These are phyloP conservation scores for Scopulariopsis brevicaulis DNA, from an alignment of 2,329 filamentous ascomycete genomes.

Conservation along the genomic window DNA sequence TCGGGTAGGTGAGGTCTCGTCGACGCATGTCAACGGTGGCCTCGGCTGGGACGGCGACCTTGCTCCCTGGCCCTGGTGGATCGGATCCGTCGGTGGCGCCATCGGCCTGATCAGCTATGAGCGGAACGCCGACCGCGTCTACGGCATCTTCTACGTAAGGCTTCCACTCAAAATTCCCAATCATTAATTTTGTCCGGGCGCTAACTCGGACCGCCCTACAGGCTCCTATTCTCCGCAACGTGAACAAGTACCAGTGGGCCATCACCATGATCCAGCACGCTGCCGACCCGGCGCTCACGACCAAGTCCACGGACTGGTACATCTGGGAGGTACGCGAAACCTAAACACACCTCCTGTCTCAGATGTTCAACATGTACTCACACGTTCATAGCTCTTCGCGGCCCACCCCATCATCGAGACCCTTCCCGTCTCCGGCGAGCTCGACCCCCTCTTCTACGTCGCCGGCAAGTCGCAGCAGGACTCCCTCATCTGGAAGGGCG, in stretches of 20 bases:
- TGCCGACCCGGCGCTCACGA: conserved; percentile 34
- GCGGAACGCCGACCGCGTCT: conserved; percentile 49
- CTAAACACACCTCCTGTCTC: background rate
- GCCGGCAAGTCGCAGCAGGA: conserved; percentile 30
- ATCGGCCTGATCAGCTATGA: conserved; percentile 55
- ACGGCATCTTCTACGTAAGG: conserved; percentile 33
- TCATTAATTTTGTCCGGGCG: background rate
- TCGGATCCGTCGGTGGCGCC: conserved; percentile 51
- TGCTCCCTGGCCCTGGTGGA: conserved; percentile 41
- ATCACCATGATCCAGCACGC: conserved; percentile 38
- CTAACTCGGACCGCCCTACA: conserved; percentile 5
- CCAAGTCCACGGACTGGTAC: conserved; percentile 36
- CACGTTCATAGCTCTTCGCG: conserved; percentile 24
- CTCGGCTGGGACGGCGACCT: conserved; percentile 32
- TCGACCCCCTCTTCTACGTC: conserved; percentile 37
- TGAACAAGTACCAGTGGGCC: conserved; percentile 38
- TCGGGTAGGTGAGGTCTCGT: conserved; percentile 34
- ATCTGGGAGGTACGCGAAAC: conserved; percentile 22
- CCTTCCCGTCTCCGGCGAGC: conserved; percentile 27
- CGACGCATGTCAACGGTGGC: conserved; percentile 39
- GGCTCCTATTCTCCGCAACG: conserved; percentile 34
- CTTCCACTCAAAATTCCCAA: background rate
- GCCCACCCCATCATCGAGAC: conserved; percentile 32
- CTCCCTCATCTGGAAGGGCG: conserved; percentile 35
- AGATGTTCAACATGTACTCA: no score